Evolutionary conservation across 345 rosid genomes (phyloP).

Genomic region (Arabidopsis suecica): DNA sequence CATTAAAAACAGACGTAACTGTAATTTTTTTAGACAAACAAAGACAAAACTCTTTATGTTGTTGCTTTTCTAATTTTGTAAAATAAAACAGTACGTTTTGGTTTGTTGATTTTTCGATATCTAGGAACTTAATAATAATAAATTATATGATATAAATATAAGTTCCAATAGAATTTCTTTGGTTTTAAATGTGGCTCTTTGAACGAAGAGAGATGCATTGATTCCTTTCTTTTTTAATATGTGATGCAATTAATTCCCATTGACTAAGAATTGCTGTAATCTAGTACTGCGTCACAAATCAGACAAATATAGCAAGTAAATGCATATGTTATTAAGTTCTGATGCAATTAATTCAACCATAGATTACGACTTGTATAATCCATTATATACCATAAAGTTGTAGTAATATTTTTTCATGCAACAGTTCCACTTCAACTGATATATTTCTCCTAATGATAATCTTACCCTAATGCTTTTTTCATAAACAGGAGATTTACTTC

Average conservation of each 20-base stretch:
- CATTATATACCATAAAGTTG: background rate
- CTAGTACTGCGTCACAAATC: background rate
- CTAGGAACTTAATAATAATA: constrained; percentile 1
- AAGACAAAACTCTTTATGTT: background rate
- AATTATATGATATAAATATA: background rate
- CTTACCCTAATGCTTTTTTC: constrained; percentile 44
- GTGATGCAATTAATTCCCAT: constrained; percentile 8
- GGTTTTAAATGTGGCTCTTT: constrained; percentile 23
- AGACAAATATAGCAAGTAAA: background rate
- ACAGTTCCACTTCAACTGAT: background rate
- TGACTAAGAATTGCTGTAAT: background rate
- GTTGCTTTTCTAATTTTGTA: background rate
- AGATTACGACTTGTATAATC: constrained; percentile 19
- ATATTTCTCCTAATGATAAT: constrained; percentile 33
- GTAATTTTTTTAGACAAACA: constrained; percentile 5
- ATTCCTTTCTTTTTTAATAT: background rate
- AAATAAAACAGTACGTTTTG: background rate
- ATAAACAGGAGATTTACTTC: constrained; percentile 59
- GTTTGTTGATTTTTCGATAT: background rate
- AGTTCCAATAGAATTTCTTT: constrained; percentile 27
- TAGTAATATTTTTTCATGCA: background rate
- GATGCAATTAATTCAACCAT: constrained; percentile 21
- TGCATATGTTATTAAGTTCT: background rate
- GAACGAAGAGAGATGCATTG: constrained; percentile 24
- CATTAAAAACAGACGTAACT: background rate